These are phyloP conservation scores for Trichoderma sp. DNA, from an alignment of 2,329 filamentous ascomycete genomes.

Conservation along the genomic window DNA sequence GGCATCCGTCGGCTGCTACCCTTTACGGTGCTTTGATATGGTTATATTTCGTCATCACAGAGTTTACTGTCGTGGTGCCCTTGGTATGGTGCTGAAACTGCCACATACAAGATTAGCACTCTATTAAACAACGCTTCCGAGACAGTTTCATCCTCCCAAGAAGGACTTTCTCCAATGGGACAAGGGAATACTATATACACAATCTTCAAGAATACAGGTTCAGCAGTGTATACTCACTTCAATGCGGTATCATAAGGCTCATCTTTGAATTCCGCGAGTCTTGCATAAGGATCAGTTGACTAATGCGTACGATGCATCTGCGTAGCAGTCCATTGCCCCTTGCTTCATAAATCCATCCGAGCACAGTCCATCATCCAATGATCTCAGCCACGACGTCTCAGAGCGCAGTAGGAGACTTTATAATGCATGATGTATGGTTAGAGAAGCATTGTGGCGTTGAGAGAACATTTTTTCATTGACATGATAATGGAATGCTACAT, in stretches of 20 bases:
- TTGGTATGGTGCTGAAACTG: not conserved
- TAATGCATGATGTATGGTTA: not conserved
- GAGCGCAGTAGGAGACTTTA: not conserved
- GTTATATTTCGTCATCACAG: not conserved
- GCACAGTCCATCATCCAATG: not conserved
- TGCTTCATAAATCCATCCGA: not conserved
- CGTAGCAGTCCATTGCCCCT: not conserved
- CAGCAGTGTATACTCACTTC: not conserved
- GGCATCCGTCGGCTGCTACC: not conserved
- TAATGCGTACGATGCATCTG: not conserved
- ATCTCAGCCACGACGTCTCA: not conserved
- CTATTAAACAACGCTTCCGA: not conserved
- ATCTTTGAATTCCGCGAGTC: not conserved
- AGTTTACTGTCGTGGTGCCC: not conserved
- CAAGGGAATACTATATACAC: not conserved
- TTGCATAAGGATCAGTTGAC: not conserved
- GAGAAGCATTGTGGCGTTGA: not conserved
- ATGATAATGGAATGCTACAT: not conserved
- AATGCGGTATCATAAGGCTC: not conserved
- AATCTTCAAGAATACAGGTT: not conserved
- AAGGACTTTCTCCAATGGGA: not conserved
- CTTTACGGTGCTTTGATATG: not conserved
- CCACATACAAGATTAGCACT: not conserved
- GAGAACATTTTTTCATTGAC: not conserved
- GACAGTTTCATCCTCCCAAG: not conserved